Percentiles rank a stretch among this genome's conserved stretches.
Evolutionary conservation across 2,329 filamentous ascomycete genomes (phyloP).

Genomic region (Epichloe festucae): DNA sequence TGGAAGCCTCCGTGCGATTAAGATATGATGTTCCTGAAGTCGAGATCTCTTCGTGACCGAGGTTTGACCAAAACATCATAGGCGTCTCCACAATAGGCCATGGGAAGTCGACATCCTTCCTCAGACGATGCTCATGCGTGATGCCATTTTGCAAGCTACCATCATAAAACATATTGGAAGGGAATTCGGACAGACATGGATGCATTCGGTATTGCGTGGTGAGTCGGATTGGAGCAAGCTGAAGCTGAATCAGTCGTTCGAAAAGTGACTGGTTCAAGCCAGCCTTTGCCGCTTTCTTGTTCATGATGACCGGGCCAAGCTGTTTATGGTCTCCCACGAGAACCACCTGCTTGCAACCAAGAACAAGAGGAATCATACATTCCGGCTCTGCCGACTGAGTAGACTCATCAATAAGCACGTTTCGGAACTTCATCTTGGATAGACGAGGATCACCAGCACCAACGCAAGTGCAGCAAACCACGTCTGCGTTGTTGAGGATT

Average conservation of each 20-base stretch:
- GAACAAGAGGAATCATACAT: slow-evolving; percentile 94
- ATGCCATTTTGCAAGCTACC: slow-evolving; percentile 94
- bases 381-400: slow-evolving; percentile 97
- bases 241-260: slow-evolving; percentile 87
- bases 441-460: slow-evolving; percentile 92
- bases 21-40: slow-evolving; percentile 96
- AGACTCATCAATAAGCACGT: slow-evolving; percentile 94
- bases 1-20: slow-evolving; percentile 91
- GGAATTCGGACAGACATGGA: slow-evolving; percentile 90
- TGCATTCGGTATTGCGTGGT: slow-evolving; percentile 99
- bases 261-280: slow-evolving; percentile 97
- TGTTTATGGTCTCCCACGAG: slow-evolving; percentile 97
- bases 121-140: slow-evolving; percentile 74
- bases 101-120: slow-evolving; percentile 91
- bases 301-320: slow-evolving; percentile 97
- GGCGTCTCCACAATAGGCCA: slow-evolving; percentile 90
- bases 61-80: slow-evolving; percentile 99
- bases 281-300: slow-evolving; percentile 98
- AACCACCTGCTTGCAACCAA: slow-evolving; percentile 98
- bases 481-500: slow-evolving; percentile 88
- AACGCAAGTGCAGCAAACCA: slow-evolving; percentile 97
- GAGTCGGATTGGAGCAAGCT: slow-evolving; percentile 77
- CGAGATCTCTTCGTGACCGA: slow-evolving; percentile 95
- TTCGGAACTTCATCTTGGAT: slow-evolving; percentile 95
- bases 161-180: slow-evolving; percentile 99